Percentiles rank a stretch among this genome's conserved stretches.
phyloP scores from a whole-genome alignment of 164 flowering plant species.

The Nelumbo lutea region DNA sequence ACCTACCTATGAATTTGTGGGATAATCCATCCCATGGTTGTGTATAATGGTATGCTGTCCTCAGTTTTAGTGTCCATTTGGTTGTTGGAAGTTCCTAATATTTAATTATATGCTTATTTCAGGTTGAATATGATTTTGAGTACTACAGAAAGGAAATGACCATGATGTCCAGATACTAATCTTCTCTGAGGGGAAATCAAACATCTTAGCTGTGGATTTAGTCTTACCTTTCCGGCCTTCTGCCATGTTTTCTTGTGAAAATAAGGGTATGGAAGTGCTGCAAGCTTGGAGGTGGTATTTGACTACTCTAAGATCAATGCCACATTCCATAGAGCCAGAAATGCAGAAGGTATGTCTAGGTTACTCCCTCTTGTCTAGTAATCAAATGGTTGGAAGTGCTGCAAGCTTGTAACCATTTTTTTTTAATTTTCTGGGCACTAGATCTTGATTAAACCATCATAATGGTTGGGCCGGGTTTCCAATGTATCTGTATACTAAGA shows the following conservation, averaged over 20 bases:
- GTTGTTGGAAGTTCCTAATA: background rate
- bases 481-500: too few relatives aligned
- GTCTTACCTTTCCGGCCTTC: conserved; percentile 79
- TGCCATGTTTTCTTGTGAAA: conserved; percentile 23
- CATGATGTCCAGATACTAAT: conserved; percentile 68
- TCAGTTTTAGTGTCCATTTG: too few relatives aligned
- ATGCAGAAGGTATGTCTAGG: conserved; percentile 61
- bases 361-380: too few relatives aligned
- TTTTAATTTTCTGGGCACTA: too few relatives aligned
- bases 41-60: too few relatives aligned
- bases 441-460: too few relatives aligned
- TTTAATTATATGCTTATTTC: conserved; percentile 16
- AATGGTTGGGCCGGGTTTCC: too few relatives aligned
- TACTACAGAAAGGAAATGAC: conserved; percentile 85
- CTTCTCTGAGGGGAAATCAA: conserved; percentile 84
- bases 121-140: conserved; percentile 89
- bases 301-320: conserved; percentile 49
- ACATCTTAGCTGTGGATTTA: conserved; percentile 79
- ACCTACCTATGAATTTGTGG: background rate
- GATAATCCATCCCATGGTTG: background rate
- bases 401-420: too few relatives aligned
- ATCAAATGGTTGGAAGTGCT: too few relatives aligned
- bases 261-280: conserved; percentile 30
- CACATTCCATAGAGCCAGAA: conserved; percentile 66
- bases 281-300: conserved; percentile 93